Evolutionary conservation across 2,329 filamentous ascomycete genomes (phyloP).

Genomic region (Blastomyces silverae): DNA sequence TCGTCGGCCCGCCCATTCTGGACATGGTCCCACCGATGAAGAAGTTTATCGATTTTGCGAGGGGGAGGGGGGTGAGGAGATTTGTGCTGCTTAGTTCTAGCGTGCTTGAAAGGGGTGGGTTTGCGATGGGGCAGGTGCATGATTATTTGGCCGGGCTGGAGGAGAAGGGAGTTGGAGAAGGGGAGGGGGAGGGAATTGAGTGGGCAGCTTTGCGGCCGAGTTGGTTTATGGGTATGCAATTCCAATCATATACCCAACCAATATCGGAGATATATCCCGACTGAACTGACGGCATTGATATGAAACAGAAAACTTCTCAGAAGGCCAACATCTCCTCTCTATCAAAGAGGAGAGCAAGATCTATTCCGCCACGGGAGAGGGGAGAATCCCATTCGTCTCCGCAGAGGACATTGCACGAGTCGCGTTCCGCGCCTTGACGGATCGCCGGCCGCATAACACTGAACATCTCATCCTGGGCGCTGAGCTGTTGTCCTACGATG

Average conservation of each 20-base stretch:
- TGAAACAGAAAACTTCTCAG: slow-evolving; percentile 42
- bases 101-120: slow-evolving; percentile 33
- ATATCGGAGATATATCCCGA: background rate
- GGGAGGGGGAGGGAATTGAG: slow-evolving; percentile 30
- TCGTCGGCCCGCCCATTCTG: slow-evolving; percentile 36
- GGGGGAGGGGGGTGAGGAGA: slow-evolving; percentile 34
- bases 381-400: slow-evolving; percentile 21
- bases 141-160: slow-evolving; percentile 35
- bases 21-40: slow-evolving; percentile 34
- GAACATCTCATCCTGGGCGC: slow-evolving; percentile 34
- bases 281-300: background rate
- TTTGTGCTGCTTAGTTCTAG: slow-evolving; percentile 44
- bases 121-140: slow-evolving; percentile 35
- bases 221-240: slow-evolving; percentile 44
- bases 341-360: slow-evolving; percentile 40
- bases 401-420: slow-evolving; percentile 21
- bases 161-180: slow-evolving; percentile 19
- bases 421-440: slow-evolving; percentile 19
- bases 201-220: slow-evolving; percentile 44
- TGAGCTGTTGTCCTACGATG: slow-evolving; percentile 34
- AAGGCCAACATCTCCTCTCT: slow-evolving; percentile 27
- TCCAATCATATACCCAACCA: background rate
- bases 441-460: slow-evolving; percentile 18
- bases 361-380: slow-evolving; percentile 41
- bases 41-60: slow-evolving; percentile 41